A percentile compares a stretch with the other conserved stretches of the same genome.
These are phyloP conservation scores for Paecilomyces sp. DNA, from an alignment of 2,329 filamentous ascomycete genomes.

Conservation along the genomic window DNA sequence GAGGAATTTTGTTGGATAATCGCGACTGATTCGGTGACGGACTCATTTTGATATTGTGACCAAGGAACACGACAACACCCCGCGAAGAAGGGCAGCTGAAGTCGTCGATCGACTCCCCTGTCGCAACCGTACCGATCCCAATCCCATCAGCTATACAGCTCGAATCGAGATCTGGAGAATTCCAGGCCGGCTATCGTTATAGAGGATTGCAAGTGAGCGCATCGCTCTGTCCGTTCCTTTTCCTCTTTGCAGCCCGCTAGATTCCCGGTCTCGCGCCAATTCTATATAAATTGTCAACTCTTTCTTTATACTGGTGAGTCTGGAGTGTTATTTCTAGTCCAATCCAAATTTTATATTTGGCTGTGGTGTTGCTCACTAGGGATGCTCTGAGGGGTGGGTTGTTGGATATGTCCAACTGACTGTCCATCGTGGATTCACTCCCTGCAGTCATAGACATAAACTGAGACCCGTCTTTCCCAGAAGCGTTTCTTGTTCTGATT, in stretches of 20 bases:
- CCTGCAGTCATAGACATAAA: not conserved
- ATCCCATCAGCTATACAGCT: not conserved
- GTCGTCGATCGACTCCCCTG: constrained; percentile 5
- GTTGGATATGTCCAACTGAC: not conserved
- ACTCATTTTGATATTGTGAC: not conserved
- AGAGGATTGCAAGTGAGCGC: constrained; percentile 9
- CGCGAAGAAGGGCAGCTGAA: constrained; percentile 4
- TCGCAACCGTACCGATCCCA: constrained; percentile 2
- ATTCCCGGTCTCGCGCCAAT: not conserved
- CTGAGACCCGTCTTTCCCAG: not conserved
- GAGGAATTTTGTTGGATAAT: not conserved
- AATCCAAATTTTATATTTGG: not conserved
- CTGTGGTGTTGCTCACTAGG: not conserved
- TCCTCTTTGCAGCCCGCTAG: constrained; percentile 4
- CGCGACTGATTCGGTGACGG: not conserved
- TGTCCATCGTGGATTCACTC: not conserved
- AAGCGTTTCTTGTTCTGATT: not conserved
- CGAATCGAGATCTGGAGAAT: constrained; percentile 1
- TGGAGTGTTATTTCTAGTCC: not conserved
- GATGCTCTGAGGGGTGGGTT: not conserved
- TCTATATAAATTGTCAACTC: not conserved
- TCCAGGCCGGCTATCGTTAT: not conserved
- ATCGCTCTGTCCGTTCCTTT: constrained; percentile 18
- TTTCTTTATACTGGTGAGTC: not conserved
- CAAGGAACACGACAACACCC: not conserved